These are phyloP conservation scores for Pachyrhizus erosus DNA, from an alignment of 306 rosid species.

Conservation along the genomic window DNA sequence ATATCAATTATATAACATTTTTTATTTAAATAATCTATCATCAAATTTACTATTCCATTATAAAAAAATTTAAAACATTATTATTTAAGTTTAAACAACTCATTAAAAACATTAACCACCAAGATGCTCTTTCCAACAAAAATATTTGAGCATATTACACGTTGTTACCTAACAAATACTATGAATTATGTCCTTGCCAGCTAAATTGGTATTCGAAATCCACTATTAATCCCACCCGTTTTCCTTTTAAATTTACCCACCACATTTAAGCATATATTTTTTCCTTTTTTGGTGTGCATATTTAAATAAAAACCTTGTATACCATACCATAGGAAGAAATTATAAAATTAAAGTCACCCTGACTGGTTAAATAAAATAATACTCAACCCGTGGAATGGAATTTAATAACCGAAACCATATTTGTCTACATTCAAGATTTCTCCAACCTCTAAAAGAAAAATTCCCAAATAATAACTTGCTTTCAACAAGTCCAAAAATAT, in stretches of 20 bases:
- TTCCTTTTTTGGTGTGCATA: constrained; percentile 9
- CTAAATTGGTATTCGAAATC: constrained; percentile 37
- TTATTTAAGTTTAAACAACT: too few species aligned
- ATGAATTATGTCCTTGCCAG: constrained; percentile 50
- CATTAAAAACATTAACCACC: too few species aligned
- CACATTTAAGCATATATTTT: constrained; percentile 2
- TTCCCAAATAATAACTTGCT: too few species aligned
- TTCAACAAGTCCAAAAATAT: background rate
- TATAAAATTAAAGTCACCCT: constrained; percentile 31
- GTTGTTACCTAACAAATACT: constrained; percentile 37
- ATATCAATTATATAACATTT: too few species aligned
- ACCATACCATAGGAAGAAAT: constrained; percentile 3
- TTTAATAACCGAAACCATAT: constrained; percentile 35
- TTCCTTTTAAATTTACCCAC: background rate
- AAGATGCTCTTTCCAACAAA: too few species aligned
- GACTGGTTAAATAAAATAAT: constrained; percentile 32
- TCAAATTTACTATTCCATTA: too few species aligned
- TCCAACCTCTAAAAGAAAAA: background rate
- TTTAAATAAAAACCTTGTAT: background rate
- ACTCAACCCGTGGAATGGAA: background rate
- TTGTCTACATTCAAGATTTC: background rate
- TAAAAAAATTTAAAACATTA: too few species aligned
- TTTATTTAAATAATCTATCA: too few species aligned
- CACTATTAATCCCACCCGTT: background rate
- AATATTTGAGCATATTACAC: background rate